Evolutionary conservation across 768 basidiomycete species (phyloP), one percentile per base, ranked within the genome.

Genomic region (Rossbeevera mucosa): DNA sequence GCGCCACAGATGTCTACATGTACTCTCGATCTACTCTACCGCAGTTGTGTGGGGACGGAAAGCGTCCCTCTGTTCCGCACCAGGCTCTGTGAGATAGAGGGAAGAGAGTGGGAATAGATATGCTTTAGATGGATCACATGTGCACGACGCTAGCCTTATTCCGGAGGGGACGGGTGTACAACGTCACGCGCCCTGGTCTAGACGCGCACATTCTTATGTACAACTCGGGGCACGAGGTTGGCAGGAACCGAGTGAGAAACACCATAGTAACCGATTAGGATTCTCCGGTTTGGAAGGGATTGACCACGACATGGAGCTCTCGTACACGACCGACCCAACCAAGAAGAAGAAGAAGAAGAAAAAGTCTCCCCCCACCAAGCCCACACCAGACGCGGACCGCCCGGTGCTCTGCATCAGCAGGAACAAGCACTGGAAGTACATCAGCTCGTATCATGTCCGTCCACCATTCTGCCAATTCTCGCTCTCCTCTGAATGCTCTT

Each of bases 341-440:
- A n/a, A n/a, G 72, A 88, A 86, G 71, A 86, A 84, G 70, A 83
- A 82, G 63, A 80, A 81, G 66, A 83, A 79, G 67, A 85, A 82
- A 65, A 66, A 74, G 58, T 74, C 78, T 33, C 9, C 41, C 31
- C 9, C 51, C 8, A 61, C 24, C 44, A 74, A 69, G 53, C 50
- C 66, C 29, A 65, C 62, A 20, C 69, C 70, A 25, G 78, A 79
- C 25, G 72, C 70, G 42, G 67, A 72, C 30, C 79, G 80, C 25
- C 31, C 85, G 0, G 81, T 87, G 30, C 78, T 94, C 3, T 89
- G 87, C 66, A 94, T 94, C 61, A 90, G 87, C 71, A 80, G 92
- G 59, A 93, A 94, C 74, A 94, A 94, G 68, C 92, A 94, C 63
- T 93, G 91, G 92, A 82, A 85, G 25, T 93, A 92, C 63, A 93